A percentile compares a stretch with the other conserved stretches of the same genome.
phyloP scores from a whole-genome alignment of 768 basidiomycete species.

The Boletus reticulatus region DNA sequence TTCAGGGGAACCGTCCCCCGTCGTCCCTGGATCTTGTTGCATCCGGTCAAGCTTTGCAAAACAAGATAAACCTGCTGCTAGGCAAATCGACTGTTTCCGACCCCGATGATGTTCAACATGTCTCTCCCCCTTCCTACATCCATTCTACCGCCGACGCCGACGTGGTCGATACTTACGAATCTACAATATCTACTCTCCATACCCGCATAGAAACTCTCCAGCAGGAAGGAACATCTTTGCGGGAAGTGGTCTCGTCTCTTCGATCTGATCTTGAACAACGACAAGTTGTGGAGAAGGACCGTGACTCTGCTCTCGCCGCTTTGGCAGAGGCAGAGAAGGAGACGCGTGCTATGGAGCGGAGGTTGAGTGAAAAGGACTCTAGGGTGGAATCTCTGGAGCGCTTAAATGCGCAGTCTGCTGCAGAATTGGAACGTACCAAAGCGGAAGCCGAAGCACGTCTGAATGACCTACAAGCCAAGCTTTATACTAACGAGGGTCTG shows the following conservation, averaged over 20 bases:
- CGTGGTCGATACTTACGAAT: conserved; percentile 11
- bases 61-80: conserved; percentile 47
- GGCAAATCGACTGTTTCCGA: conserved; percentile 25
- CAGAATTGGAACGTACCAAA: conserved; percentile 46
- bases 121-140: conserved; percentile 31
- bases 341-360: conserved; percentile 40
- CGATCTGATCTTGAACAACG: conserved; percentile 22
- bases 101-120: conserved; percentile 9
- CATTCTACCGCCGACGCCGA: conserved; percentile 37
- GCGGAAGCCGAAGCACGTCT: conserved; percentile 43
- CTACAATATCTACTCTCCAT: conserved; percentile 19
- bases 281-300: conserved; percentile 40
- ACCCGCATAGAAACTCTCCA: conserved; percentile 58
- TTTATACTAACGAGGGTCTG: conserved; percentile 44
- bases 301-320: conserved; percentile 39
- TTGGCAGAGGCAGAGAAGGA: conserved; percentile 44
- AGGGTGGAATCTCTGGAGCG: conserved; percentile 49
- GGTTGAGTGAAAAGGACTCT: conserved; percentile 42
- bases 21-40: conserved; percentile 37
- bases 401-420: conserved; percentile 33
- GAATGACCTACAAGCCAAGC: conserved; percentile 41
- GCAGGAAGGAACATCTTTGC: conserved; percentile 66
- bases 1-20: conserved; percentile 12
- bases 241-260: conserved; percentile 29
- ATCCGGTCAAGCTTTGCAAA: conserved; percentile 44